phyloP scores from a whole-genome alignment of 768 basidiomycete species.

The Panaeolus papilionaceus region DNA sequence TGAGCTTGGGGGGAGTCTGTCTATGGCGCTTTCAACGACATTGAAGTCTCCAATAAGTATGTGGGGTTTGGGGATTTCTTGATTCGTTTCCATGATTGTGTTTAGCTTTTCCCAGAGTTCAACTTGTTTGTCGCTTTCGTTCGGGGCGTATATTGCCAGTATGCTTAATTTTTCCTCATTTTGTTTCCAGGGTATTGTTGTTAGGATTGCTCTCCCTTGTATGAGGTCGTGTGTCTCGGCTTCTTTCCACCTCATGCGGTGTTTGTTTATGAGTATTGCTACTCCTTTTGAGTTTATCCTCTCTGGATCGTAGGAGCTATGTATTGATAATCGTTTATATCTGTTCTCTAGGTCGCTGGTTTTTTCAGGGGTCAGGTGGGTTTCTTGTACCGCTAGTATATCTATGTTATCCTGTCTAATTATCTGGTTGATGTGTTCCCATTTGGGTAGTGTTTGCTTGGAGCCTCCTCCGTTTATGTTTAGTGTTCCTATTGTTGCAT shows the following conservation, averaged over 20 bases:
- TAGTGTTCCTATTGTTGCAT: slow-evolving; percentile 23
- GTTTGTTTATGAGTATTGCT: slow-evolving; percentile 27
- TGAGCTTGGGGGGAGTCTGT: slow-evolving; percentile 31
- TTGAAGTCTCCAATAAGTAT: slow-evolving; percentile 47
- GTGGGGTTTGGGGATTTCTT: slow-evolving; percentile 27
- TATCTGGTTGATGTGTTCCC: too few relatives aligned
- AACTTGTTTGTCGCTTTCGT: slow-evolving; percentile 29
- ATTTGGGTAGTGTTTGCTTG: neutral
- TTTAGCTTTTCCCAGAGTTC: slow-evolving; percentile 33
- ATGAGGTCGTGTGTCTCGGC: neutral
- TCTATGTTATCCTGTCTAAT: too few relatives aligned
- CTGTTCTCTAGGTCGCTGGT: too few relatives aligned
- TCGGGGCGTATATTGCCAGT: slow-evolving; percentile 44
- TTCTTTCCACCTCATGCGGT: slow-evolving; percentile 24
- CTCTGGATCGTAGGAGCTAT: too few relatives aligned
- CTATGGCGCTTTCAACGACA: slow-evolving; percentile 38
- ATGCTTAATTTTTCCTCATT: slow-evolving; percentile 27
- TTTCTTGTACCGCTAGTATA: too few relatives aligned
- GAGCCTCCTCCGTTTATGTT: slow-evolving; percentile 29
- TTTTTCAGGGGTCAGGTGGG: too few relatives aligned
- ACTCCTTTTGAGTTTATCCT: too few relatives aligned
- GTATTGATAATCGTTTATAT: too few relatives aligned
- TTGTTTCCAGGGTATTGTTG: slow-evolving; percentile 25
- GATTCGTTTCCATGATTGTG: too few relatives aligned
- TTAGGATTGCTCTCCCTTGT: slow-evolving; percentile 30